These are phyloP conservation scores for Coemansia sp. DNA, from an alignment of 192 early-diverging fungal species.

Conservation along the genomic window DNA sequence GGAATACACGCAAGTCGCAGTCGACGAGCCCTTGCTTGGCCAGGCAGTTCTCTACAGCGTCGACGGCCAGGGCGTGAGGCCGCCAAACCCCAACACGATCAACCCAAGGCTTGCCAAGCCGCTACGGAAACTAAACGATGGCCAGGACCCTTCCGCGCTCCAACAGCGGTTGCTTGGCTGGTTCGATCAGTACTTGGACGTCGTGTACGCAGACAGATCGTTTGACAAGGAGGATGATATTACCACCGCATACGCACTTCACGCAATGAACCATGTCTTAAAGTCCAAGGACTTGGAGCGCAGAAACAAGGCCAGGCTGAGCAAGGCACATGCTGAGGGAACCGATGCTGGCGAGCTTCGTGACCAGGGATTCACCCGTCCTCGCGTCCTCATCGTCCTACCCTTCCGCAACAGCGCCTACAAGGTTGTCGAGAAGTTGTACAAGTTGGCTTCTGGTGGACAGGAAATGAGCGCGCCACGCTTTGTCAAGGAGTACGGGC, in stretches of 20 bases:
- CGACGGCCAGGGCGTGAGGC: conserved; percentile 23
- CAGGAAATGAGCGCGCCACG: conserved; percentile 86
- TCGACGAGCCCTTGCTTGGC: conserved; percentile 41
- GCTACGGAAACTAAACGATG: conserved; percentile 38
- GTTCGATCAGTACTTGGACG: conserved; percentile 77
- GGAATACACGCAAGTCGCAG: conserved; percentile 39
- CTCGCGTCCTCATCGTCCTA: conserved; percentile 86
- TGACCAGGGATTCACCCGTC: conserved; percentile 96
- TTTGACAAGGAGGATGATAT: conserved; percentile 70
- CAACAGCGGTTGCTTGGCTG: conserved; percentile 64
- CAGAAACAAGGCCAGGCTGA: conserved; percentile 79
- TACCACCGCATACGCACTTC: conserved; percentile 73
- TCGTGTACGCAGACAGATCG: conserved; percentile 68
- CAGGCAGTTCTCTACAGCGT: conserved; percentile 34
- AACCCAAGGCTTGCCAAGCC: conserved; percentile 40
- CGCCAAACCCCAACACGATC: conserved; percentile 24
- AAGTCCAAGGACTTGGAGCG: conserved; percentile 67
- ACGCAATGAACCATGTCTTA: conserved; percentile 90
- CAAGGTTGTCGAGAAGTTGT: conserved; percentile 77
- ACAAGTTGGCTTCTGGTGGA: conserved; percentile 74
- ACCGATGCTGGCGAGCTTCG: conserved; percentile 74
- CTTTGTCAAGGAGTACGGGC: conserved; percentile 74
- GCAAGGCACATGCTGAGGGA: conserved; percentile 61
- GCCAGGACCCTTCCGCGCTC: conserved; percentile 43
- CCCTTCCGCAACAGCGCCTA: conserved; percentile 86